These are phyloP conservation scores for Macrotyloma uniflorum DNA, from an alignment of 306 rosid genomes.

Conservation along the genomic window DNA sequence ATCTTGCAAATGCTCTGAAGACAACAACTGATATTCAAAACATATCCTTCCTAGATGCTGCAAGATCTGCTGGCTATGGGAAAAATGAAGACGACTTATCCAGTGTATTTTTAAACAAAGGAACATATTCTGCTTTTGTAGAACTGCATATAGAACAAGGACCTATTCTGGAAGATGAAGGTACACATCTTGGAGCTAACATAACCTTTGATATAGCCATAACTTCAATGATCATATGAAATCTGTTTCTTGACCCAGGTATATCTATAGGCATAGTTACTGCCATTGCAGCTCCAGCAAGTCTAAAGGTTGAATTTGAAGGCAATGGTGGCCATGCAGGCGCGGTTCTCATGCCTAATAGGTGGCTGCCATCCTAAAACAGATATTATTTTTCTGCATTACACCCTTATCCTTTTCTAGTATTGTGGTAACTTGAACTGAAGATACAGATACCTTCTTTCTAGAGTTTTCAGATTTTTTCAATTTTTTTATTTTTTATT, in stretches of 20 bases:
- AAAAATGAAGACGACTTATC: constrained; percentile 62
- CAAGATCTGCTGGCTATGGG: constrained; percentile 80
- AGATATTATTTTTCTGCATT: neutral
- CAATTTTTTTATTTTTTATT: neutral
- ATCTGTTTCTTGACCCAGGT: constrained; percentile 52
- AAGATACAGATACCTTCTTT: neutral
- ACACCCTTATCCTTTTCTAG: constrained; percentile 17
- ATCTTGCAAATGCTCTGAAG: constrained; percentile 67
- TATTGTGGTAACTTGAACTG: constrained; percentile 24
- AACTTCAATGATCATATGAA: neutral
- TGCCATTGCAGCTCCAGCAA: constrained; percentile 97
- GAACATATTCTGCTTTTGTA: constrained; percentile 84
- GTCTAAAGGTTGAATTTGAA: constrained; percentile 86
- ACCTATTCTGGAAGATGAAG: constrained; percentile 91
- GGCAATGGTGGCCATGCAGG: constrained; percentile 98
- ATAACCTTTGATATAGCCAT: constrained; percentile 22
- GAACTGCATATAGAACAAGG: constrained; percentile 98
- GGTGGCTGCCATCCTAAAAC: constrained; percentile 53
- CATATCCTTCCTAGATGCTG: constrained; percentile 81
- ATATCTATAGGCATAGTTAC: constrained; percentile 83
- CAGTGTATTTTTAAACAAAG: constrained; percentile 72
- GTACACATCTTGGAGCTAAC: constrained; percentile 41
- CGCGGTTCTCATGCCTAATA: constrained; percentile 89
- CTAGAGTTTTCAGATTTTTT: constrained; percentile 16
- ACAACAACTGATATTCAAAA: constrained; percentile 72